Evolutionary conservation across 176 grass and related monocot species (phyloP).

Genomic region (Dendrocalamus sinicus): DNA sequence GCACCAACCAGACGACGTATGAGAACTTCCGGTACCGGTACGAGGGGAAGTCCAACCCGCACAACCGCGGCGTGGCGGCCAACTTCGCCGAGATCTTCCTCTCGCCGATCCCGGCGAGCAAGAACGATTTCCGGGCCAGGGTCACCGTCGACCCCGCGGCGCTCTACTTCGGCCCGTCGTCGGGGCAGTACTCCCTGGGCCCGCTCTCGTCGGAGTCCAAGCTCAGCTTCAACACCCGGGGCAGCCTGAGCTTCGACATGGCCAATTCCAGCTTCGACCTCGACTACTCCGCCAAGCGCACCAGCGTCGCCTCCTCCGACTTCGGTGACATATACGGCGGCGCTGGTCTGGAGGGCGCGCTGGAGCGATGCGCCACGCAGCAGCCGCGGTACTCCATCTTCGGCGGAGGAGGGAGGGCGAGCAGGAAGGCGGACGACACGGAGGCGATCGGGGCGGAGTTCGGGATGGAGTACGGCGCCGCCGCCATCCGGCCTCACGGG

Average conservation of each 20-base stretch:
- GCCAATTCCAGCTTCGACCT: constrained; percentile 74
- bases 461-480: constrained; percentile 33
- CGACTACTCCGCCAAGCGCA: constrained; percentile 46
- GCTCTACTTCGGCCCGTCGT: constrained; percentile 45
- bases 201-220: constrained; percentile 38
- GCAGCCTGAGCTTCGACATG: constrained; percentile 63
- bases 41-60: constrained; percentile 76
- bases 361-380: constrained; percentile 47
- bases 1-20: constrained; percentile 97
- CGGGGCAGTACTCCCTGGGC: constrained; percentile 40
- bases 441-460: constrained; percentile 59
- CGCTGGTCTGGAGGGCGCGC: not conserved
- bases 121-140: constrained; percentile 64
- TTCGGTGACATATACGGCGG: constrained; percentile 64
- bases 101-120: constrained; percentile 63
- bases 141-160: constrained; percentile 51
- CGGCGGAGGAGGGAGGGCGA: constrained; percentile 27
- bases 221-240: constrained; percentile 55
- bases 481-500: constrained; percentile 2
- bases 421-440: constrained; percentile 59
- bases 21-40: constrained; percentile 97
- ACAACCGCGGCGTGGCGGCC: constrained; percentile 65
- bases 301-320: constrained; percentile 64
- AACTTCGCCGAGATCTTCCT: constrained; percentile 78
- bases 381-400: constrained; percentile 57